These are phyloP conservation scores for Bathelium albidoporum DNA, from an alignment of 495 filamentous ascomycete genomes.

Conservation along the genomic window DNA sequence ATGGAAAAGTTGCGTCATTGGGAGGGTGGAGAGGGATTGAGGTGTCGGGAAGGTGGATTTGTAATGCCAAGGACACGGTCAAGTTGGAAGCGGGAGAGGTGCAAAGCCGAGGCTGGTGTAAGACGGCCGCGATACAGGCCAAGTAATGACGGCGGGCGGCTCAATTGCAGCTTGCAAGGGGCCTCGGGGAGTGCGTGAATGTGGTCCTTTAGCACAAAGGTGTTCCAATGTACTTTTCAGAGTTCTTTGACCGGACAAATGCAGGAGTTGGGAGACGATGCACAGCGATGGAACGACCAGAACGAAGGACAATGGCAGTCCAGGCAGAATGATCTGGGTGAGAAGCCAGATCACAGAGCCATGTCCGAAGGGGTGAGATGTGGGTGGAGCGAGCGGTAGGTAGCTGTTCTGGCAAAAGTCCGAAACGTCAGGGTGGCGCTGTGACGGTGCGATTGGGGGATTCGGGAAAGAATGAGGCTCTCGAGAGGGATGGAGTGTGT, in stretches of 20 bases:
- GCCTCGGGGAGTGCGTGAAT: background rate
- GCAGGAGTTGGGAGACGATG: background rate
- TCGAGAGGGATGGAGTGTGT: background rate
- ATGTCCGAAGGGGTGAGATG: background rate
- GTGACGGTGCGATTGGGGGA: background rate
- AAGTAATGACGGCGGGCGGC: background rate
- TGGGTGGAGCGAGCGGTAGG: background rate
- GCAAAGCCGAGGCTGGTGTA: background rate
- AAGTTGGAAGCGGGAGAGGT: background rate
- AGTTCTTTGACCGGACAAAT: background rate
- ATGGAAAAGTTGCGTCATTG: conserved; percentile 31
- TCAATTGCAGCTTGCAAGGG: background rate
- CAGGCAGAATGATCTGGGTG: background rate
- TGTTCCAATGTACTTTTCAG: background rate
- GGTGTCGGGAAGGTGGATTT: background rate
- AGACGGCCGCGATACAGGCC: background rate
- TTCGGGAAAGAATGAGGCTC: background rate
- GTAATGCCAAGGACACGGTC: background rate
- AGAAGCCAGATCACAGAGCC: conserved; percentile 4
- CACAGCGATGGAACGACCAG: background rate
- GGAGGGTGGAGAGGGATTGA: background rate
- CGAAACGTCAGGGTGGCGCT: background rate
- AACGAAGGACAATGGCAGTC: background rate
- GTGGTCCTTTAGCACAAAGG: background rate
- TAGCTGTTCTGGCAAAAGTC: background rate